Evolutionary conservation across 2,329 filamentous ascomycete genomes (phyloP).

Genomic region (Paraphoma chrysanthemicola): DNA sequence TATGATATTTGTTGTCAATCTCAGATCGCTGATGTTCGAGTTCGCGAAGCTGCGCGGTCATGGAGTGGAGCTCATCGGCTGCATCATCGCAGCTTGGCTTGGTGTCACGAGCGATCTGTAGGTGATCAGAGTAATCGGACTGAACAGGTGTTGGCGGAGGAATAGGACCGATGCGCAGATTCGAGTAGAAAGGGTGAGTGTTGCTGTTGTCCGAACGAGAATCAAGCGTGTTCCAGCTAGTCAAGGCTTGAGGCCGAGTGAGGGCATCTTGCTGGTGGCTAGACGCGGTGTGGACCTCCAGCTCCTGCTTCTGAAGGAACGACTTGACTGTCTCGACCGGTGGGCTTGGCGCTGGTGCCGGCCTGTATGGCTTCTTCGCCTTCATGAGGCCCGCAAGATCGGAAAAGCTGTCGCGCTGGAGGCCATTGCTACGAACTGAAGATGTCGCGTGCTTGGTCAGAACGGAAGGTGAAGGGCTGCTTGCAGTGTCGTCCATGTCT

Average conservation of each 20-base stretch:
- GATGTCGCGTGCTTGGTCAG: neutral
- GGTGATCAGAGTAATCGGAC: neutral
- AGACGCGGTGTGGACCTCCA: too few species aligned
- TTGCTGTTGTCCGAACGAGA: neutral
- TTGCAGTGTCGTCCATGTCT: neutral
- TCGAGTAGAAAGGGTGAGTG: neutral
- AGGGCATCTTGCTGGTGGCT: too few species aligned
- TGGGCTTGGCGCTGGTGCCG: neutral
- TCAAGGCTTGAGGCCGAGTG: too few species aligned
- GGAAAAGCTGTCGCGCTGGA: conserved; percentile 23
- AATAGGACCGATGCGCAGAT: neutral
- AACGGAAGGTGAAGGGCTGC: neutral
- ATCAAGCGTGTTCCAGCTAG: too few species aligned
- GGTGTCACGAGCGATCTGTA: conserved; percentile 6
- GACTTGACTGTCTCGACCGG: too few species aligned
- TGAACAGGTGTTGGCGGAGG: conserved; percentile 9
- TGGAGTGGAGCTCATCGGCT: neutral
- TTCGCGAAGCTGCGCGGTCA: conserved; percentile 7
- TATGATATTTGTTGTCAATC: neutral
- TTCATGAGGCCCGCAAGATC: conserved; percentile 24
- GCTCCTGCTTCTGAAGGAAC: too few species aligned
- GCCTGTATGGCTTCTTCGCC: conserved; percentile 22
- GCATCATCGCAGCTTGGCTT: conserved; percentile 11
- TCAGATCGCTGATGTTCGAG: conserved; percentile 9
- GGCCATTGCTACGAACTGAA: neutral